phyloP scores from a whole-genome alignment of 2,329 filamentous ascomycete species.

The Colletotrichum trifolii region DNA sequence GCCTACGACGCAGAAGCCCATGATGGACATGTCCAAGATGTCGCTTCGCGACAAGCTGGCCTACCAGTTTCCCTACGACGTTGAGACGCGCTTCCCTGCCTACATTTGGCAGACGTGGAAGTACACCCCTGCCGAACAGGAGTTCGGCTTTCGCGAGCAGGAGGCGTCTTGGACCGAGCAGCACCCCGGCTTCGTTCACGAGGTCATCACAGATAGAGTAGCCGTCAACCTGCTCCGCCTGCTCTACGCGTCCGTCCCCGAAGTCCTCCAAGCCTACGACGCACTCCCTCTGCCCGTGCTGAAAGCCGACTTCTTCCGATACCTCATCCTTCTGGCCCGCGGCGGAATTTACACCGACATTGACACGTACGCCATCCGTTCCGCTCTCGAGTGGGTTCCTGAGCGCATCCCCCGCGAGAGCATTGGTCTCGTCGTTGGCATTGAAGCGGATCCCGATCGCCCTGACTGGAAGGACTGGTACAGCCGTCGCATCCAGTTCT shows the following conservation, averaged over 20 bases:
- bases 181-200: slow-evolving; percentile 93
- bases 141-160: slow-evolving; percentile 83
- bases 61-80: slow-evolving; percentile 94
- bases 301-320: slow-evolving; percentile 84
- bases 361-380: slow-evolving; percentile 86
- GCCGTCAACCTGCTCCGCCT: slow-evolving; percentile 84
- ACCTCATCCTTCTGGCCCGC: slow-evolving; percentile 72
- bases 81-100: slow-evolving; percentile 88
- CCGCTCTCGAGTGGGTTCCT: slow-evolving; percentile 90
- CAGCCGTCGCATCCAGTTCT: slow-evolving; percentile 95
- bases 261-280: slow-evolving; percentile 81
- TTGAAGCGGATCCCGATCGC: slow-evolving; percentile 95
- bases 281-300: slow-evolving; percentile 79
- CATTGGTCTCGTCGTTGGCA: slow-evolving; percentile 90
- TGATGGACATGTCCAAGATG: slow-evolving; percentile 77
- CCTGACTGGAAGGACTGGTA: slow-evolving; percentile 97
- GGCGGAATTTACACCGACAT: slow-evolving; percentile 87
- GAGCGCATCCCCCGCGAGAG: slow-evolving; percentile 78
- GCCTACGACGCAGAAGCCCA: slow-evolving; percentile 67
- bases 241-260: slow-evolving; percentile 85
- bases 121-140: slow-evolving; percentile 78
- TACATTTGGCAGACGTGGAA: slow-evolving; percentile 99
- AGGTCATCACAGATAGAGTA: slow-evolving; percentile 93
- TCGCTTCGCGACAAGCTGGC: slow-evolving; percentile 83
- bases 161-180: slow-evolving; percentile 90